Evolutionary conservation across 495 filamentous ascomycete species (phyloP), one percentile per base, ranked within the genome.

Genomic region (Pyrenula aspistea): DNA sequence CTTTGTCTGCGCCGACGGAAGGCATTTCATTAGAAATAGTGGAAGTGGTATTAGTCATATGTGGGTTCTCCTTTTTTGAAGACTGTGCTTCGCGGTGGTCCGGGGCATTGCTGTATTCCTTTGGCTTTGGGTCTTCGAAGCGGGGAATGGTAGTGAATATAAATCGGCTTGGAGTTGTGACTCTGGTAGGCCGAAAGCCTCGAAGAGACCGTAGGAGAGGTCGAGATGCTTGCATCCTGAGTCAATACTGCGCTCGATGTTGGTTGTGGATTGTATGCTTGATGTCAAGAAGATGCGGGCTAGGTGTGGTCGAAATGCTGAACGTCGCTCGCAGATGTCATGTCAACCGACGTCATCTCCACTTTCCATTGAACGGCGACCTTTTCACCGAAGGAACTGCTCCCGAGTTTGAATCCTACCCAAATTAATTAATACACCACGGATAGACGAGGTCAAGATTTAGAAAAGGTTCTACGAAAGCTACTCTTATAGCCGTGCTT

Each of bases 1-100:
- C 58, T 2, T 74, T 73, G 57, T 81, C 73, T 22, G 69, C 66
- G 51, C 84, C 83, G 25, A 81, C 72, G 52, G 68, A 77, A 22
- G 80, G 83, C 71, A 80, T 82, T 57, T 80, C 75, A 62, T 84
- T 82, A 20, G 76, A 75, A 63, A 84, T 79, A 12, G 83, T 85
- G 21, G 77, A 80, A 19, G 75, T 85, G 12, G 80, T 84, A 61
- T 84, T 83, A 2, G 83, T 80, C 55, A 86, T 69, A 60, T 77
- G 72, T 49, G 80, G 83, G 59, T 84, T 85, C n/a, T 75, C 65
- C 0, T 77, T 64, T 66, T 80, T 83, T 22, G 75, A 70, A 2
- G 67, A 74, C 63, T 86, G 80, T 51, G 68, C 69, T 25, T 76
- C 74, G 53, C 77, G 71, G 65, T 83, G 76, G 31, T 70, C 73